Conservation (phyloP, 441 rosid species). For the Adansonia grandidieri region DNA sequence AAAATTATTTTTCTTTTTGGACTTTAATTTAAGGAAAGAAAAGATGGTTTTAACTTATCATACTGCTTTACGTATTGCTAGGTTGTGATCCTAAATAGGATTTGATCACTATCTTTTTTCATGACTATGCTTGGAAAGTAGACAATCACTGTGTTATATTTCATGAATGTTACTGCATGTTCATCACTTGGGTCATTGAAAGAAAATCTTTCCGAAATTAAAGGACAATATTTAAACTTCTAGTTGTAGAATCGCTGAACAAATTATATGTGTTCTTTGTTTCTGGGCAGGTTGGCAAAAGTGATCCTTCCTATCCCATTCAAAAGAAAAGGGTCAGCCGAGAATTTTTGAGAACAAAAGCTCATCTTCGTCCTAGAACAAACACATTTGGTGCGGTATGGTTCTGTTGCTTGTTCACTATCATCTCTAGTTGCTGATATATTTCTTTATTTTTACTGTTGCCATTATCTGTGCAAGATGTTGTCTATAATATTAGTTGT, state of each 20-base stretch:
- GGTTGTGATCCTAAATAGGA: not conserved
- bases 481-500: not conserved
- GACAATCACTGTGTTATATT: not conserved
- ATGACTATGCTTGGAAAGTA: not conserved
- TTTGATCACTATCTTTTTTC: not conserved
- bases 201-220: not conserved
- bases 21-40: not conserved
- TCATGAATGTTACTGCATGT: not conserved
- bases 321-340: conserved; percentile 94
- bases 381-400: conserved; percentile 96
- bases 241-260: not conserved
- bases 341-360: conserved; percentile 91
- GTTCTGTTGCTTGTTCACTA: conserved; percentile 19
- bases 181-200: not conserved
- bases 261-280: not conserved
- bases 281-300: conserved; percentile 69
- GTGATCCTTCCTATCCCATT: conserved; percentile 88
- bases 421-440: conserved; percentile 16
- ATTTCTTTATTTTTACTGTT: not conserved
- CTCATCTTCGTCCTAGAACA: conserved; percentile 96
- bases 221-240: not conserved
- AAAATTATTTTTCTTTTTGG: not conserved
- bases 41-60: not conserved
- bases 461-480: not conserved
- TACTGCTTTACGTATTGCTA: not conserved